Conservation (phyloP, 139 green algal species). For the Chlamydomonas sp. region DNA sequence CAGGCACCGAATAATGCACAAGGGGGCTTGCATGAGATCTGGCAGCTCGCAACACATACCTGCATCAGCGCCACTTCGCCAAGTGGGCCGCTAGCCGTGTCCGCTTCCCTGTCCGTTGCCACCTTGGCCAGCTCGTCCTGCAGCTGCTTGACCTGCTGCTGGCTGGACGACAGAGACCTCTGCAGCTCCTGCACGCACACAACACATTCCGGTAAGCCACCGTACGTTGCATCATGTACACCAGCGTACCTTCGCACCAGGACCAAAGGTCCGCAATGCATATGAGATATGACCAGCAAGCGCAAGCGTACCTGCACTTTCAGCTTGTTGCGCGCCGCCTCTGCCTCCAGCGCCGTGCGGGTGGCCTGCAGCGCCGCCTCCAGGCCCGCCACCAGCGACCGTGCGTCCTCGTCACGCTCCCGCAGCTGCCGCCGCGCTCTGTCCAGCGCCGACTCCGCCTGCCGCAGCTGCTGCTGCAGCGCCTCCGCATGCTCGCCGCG, state of each 20-base stretch:
- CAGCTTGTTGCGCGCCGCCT: not conserved
- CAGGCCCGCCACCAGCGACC: not conserved
- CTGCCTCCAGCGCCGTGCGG: constrained; percentile 9
- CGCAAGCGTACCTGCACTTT: constrained; percentile 12
- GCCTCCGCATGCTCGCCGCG: not conserved
- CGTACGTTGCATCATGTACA: no score
- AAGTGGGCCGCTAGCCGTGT: not conserved
- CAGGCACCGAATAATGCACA: no score
- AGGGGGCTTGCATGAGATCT: no score
- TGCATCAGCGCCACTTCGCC: not conserved
- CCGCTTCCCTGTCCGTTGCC: not conserved
- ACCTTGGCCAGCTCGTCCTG: constrained; percentile 7
- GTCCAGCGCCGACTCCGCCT: not conserved
- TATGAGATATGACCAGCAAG: no score
- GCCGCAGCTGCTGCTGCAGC: constrained; percentile 2
- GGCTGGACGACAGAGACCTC: not conserved
- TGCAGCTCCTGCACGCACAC: constrained; percentile 27
- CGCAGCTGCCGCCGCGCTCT: not conserved
- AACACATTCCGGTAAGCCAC: no score
- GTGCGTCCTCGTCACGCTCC: not conserved
- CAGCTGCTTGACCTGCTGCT: not conserved
- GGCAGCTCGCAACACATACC: not conserved
- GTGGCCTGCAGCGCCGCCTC: constrained; percentile 22
- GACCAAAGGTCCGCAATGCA: no score
- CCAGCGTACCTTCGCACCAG: no score